Evolutionary conservation across 345 rosid genomes (phyloP).

Genomic region (Crucihimalaya himalaica): DNA sequence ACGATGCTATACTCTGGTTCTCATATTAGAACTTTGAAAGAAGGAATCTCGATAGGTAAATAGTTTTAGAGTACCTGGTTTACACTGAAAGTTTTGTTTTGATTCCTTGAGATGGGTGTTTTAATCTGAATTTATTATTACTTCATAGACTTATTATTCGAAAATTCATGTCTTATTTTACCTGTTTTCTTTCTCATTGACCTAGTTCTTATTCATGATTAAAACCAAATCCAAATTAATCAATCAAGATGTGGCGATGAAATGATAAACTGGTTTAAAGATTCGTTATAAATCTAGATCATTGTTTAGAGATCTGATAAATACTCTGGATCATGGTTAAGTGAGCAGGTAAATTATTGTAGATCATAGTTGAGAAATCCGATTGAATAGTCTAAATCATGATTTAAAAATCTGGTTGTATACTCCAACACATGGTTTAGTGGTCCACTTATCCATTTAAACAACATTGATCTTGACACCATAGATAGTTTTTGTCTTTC

Average conservation of each 20-base stretch:
- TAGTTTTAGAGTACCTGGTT: slow-evolving; percentile 32
- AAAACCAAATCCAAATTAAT: slow-evolving; percentile 2
- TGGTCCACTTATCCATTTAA: not conserved
- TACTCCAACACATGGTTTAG: not conserved
- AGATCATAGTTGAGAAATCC: not conserved
- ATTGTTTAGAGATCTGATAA: not conserved
- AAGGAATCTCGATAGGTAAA: slow-evolving; percentile 38
- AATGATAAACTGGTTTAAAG: not conserved
- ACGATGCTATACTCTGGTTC: slow-evolving; percentile 14
- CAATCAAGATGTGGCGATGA: not conserved
- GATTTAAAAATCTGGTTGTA: not conserved
- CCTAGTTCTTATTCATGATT: not conserved
- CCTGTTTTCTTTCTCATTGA: not conserved
- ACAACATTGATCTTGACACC: not conserved
- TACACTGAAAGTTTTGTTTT: slow-evolving; percentile 42
- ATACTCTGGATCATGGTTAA: not conserved
- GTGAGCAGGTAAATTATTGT: not conserved
- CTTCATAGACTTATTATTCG: slow-evolving; percentile 10
- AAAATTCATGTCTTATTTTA: not conserved
- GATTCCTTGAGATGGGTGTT: slow-evolving; percentile 38
- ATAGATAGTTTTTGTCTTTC: not conserved
- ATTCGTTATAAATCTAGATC: not conserved
- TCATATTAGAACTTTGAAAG: slow-evolving; percentile 24
- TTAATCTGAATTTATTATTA: slow-evolving; percentile 26
- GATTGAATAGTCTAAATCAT: not conserved